phyloP scores from a whole-genome alignment of 1,284 basidiomycete genomes.

The Macrocybe sp. region DNA sequence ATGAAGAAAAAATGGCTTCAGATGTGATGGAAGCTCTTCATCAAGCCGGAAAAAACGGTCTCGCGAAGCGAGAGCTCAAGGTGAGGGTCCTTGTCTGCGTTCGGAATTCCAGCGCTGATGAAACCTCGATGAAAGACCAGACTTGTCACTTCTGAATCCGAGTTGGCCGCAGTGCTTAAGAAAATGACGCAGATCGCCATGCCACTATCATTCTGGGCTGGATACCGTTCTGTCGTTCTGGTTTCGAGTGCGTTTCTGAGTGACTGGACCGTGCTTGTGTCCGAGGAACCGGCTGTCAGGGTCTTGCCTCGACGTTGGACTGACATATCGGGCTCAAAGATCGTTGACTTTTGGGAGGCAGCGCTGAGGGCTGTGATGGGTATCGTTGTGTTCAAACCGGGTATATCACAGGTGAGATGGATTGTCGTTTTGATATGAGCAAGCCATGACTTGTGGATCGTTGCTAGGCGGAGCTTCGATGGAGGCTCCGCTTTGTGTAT shows the following conservation, averaged over 20 bases:
- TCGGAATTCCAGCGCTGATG: conserved; percentile 4
- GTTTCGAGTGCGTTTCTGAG: conserved; percentile 47
- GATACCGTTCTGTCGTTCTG: conserved; percentile 54
- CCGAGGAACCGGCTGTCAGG: conserved; percentile 36
- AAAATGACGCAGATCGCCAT: conserved; percentile 41
- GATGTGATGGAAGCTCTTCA: conserved; percentile 38
- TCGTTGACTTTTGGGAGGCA: conserved; percentile 64
- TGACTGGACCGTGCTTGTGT: conserved; percentile 58
- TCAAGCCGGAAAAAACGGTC: conserved; percentile 38
- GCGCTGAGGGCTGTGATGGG: conserved; percentile 65
- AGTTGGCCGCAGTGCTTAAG: conserved; percentile 30
- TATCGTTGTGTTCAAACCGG: conserved; percentile 64
- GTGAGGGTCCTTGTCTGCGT: conserved; percentile 28
- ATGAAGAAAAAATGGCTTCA: conserved; percentile 31
- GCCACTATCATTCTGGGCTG: conserved; percentile 64
- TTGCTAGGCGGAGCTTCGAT: conserved; percentile 58
- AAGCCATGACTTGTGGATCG: conserved; percentile 3
- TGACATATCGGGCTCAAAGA: conserved; percentile 59
- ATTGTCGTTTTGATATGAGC: neutral
- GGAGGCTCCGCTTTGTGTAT: conserved; percentile 61
- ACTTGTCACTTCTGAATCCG: neutral
- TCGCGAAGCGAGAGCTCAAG: conserved; percentile 40
- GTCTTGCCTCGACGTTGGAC: conserved; percentile 73
- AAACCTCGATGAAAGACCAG: neutral
- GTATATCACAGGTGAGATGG: conserved; percentile 62